Conservation (phyloP, 2,329 filamentous ascomycete species). For the Capronia americana region DNA sequence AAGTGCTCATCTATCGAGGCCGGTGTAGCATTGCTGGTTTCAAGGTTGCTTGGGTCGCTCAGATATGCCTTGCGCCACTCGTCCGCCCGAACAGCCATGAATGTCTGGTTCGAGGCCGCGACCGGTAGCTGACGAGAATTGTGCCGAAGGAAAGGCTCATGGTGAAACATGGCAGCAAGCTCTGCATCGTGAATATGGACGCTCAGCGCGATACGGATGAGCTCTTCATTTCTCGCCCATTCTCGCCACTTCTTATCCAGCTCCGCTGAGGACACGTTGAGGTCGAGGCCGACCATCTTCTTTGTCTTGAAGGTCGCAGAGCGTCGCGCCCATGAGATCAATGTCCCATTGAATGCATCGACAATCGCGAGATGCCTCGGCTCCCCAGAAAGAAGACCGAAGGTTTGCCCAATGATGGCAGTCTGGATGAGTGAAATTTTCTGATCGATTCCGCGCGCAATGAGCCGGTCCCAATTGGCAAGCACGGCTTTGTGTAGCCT, state of each 20-base stretch:
- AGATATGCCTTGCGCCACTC: conserved; percentile 34
- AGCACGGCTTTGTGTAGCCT: conserved; percentile 44
- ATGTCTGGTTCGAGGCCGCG: conserved; percentile 32
- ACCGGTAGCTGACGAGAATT: conserved; percentile 33
- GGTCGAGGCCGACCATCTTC: conserved; percentile 32
- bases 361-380: conserved; percentile 42
- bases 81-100: conserved; percentile 32
- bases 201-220: conserved; percentile 41
- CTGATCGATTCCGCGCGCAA: conserved; percentile 36
- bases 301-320: conserved; percentile 38
- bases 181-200: conserved; percentile 38
- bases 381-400: conserved; percentile 42
- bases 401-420: conserved; percentile 44
- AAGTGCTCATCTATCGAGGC: conserved; percentile 31
- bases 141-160: conserved; percentile 36
- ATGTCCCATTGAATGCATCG: conserved; percentile 44
- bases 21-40: conserved; percentile 17
- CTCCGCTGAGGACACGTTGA: conserved; percentile 24
- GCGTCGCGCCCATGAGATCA: conserved; percentile 43
- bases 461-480: conserved; percentile 42
- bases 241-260: conserved; percentile 38
- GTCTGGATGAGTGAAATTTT: conserved; percentile 42
- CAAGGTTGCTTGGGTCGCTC: conserved; percentile 33
- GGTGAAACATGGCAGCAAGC: conserved; percentile 38
- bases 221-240: conserved; percentile 42